Conservation (phyloP, 306 rosid genomes). For the Cercis canadensis region DNA sequence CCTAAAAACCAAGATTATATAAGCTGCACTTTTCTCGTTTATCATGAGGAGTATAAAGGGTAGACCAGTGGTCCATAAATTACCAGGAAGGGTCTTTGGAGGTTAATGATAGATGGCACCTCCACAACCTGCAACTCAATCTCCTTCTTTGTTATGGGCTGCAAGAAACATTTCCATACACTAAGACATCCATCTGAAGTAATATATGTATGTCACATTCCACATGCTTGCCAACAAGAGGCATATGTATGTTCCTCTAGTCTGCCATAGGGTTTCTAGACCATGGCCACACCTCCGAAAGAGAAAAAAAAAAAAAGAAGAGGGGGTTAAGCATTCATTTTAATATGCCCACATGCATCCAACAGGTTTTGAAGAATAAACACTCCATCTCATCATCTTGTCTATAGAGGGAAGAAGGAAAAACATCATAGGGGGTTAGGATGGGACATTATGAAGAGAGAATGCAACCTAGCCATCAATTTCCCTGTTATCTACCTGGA, state of each 20-base stretch:
- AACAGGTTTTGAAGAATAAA: conserved; percentile 20
- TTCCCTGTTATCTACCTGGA: conserved; percentile 2
- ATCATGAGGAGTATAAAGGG: conserved; percentile 25
- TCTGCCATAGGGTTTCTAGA: no score
- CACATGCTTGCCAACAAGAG: background rate
- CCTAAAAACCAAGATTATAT: conserved; percentile 25
- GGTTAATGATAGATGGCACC: conserved; percentile 71
- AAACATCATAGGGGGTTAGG: conserved; percentile 9
- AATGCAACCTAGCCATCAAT: conserved; percentile 28
- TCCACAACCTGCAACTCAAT: conserved; percentile 80
- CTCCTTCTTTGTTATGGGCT: conserved; percentile 86
- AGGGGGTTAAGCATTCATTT: background rate
- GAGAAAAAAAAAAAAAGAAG: no score
- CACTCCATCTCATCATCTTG: conserved; percentile 16
- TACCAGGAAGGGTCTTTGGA: conserved; percentile 89
- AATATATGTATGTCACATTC: background rate
- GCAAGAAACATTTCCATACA: conserved; percentile 48
- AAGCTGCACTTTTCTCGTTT: conserved; percentile 27
- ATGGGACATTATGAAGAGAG: conserved; percentile 25
- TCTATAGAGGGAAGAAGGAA: background rate
- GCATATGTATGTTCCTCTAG: no score
- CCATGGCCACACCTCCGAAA: no score
- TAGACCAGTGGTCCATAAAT: conserved; percentile 26
- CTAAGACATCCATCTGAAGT: conserved; percentile 35
- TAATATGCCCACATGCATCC: conserved; percentile 1